These are phyloP conservation scores for Penicillium sp. DNA, from an alignment of 2,329 filamentous ascomycete genomes.

Conservation along the genomic window DNA sequence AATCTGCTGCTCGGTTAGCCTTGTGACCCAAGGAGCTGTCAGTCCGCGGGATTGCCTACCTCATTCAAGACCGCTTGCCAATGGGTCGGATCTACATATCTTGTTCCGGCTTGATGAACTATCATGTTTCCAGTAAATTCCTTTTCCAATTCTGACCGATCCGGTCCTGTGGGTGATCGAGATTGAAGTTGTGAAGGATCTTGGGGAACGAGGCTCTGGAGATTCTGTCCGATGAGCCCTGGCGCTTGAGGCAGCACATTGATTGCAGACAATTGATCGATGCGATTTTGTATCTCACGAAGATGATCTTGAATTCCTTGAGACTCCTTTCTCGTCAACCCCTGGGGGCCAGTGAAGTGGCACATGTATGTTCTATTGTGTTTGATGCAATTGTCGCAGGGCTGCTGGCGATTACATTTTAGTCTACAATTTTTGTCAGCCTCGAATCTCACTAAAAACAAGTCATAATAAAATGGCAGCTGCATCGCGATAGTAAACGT, in stretches of 20 bases:
- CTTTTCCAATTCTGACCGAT: neutral
- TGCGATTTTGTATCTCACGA: constrained; percentile 14
- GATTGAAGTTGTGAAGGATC: neutral
- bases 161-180: neutral
- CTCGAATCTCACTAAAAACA: neutral
- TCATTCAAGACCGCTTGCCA: constrained; percentile 29
- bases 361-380: constrained; percentile 17
- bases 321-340: constrained; percentile 12
- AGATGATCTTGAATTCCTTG: constrained; percentile 21
- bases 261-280: constrained; percentile 11
- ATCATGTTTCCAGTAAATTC: constrained; percentile 22
- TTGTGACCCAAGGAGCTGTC: neutral
- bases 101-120: constrained; percentile 19
- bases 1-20: constrained; percentile 16
- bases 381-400: constrained; percentile 28
- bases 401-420: constrained; percentile 29
- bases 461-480: neutral
- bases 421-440: constrained; percentile 18
- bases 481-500: neutral
- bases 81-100: constrained; percentile 26
- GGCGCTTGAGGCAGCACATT: neutral
- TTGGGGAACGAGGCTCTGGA: neutral
- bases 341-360: constrained; percentile 14
- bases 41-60: constrained; percentile 9
- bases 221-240: neutral